Conservation (phyloP, 2,329 filamentous ascomycete species). For the Ambrosiella xylebori region DNA sequence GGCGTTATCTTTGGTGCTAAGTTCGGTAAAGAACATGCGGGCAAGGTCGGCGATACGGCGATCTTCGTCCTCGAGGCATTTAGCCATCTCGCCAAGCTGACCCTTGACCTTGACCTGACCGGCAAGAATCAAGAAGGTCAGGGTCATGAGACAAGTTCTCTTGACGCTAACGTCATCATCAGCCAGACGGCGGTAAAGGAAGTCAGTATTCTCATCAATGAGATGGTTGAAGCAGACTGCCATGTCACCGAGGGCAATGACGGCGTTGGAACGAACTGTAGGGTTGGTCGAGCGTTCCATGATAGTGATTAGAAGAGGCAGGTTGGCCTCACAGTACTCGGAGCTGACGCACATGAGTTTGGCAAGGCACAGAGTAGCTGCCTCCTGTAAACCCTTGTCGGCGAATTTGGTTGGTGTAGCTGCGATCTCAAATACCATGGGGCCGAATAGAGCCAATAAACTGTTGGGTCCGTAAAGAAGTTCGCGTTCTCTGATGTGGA, state of each 20-base stretch:
- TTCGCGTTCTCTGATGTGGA: constrained; percentile 68
- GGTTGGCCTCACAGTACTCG: constrained; percentile 87
- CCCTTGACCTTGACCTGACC: constrained; percentile 99
- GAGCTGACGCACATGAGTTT: constrained; percentile 98
- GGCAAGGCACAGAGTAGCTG: constrained; percentile 82
- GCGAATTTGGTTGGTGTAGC: constrained; percentile 85
- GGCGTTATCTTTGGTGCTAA: constrained; percentile 95
- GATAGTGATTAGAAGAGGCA: constrained; percentile 89
- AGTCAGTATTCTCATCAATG: constrained; percentile 98
- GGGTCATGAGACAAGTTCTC: constrained; percentile 92
- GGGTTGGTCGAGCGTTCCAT: constrained; percentile 88
- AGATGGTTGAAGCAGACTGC: constrained; percentile 98
- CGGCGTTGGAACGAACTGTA: constrained; percentile 85
- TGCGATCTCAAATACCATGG: constrained; percentile 83
- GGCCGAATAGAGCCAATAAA: constrained; percentile 77
- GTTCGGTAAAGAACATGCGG: constrained; percentile 95
- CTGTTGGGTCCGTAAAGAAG: constrained; percentile 68
- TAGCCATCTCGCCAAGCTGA: constrained; percentile 96
- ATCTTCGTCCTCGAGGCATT: constrained; percentile 93
- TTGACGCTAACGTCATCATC: constrained; percentile 83
- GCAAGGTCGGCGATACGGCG: constrained; percentile 85
- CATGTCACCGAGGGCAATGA: constrained; percentile 96
- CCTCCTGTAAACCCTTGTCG: constrained; percentile 77
- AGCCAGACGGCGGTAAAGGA: constrained; percentile 82
- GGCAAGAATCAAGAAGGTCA: constrained; percentile 91